Evolutionary conservation across 495 filamentous ascomycete species (phyloP), one percentile per base, ranked within the genome.

Genomic region (Penicillium egyptiacum): DNA sequence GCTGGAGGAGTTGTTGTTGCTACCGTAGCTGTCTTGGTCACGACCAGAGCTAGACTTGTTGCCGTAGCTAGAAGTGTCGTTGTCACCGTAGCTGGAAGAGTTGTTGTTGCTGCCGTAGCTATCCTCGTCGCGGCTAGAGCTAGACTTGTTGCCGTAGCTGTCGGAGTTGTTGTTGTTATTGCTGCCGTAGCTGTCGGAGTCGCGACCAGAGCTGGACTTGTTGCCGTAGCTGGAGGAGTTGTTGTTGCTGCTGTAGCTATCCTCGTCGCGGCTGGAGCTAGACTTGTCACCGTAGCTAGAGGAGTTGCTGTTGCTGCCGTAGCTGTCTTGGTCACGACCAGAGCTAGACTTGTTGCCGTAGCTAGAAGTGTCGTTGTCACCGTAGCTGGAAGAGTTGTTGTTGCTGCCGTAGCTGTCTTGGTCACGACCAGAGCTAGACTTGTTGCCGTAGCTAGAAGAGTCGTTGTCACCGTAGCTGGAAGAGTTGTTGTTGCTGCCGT

Each of bases 211-310:
- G n/a, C n/a, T n/a, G n/a, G n/a, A n/a, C n/a, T 33, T 43, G 37
- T 41, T 41, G 35, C 5, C 11, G 19, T 42, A 30, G 25, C 37
- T 50, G 8, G 20, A 25, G 8, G 23, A 12, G 2, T 28, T 31
- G 26, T 17, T 40, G 49, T 5, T 26, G 40, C 50, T 53, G 9
- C 50, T 25, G 17, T 53, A 53, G 50, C 50, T 41, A 22, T 40
- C 35, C 4, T 35, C 4, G 45, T 33, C 17, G 19, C 45, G 23
- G 8, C 49, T 22, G 6, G 25, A 53, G 50, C 50, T 53, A 3
- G 35, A 40, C 5, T 28, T 30, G 39, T 26, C 44, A 19, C 42
- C 42, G 10, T 45, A 54, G 50, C 50, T 44, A 0, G 26, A 17
- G 25, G 25, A 26, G 5, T 26, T 9, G 20, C 14, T 53, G 14